Conservation (phyloP, 2,329 filamentous ascomycete species). For the Fusarium robinianum region DNA sequence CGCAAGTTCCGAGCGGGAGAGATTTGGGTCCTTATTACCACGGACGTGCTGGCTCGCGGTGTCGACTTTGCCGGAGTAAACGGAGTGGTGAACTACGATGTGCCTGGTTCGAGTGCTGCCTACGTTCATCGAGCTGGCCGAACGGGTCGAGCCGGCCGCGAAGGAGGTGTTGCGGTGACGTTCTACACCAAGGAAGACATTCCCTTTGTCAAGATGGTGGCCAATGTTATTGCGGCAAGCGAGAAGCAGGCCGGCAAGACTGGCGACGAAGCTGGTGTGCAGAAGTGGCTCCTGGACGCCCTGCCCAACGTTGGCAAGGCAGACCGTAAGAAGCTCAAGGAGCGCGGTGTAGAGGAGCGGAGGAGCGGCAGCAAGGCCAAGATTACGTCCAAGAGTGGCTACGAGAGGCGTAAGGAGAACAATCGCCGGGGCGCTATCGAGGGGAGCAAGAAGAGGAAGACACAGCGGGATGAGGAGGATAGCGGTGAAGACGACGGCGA, state of each 20-base stretch:
- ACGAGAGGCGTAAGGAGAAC: slow-evolving; percentile 70
- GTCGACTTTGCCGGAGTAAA: slow-evolving; percentile 96
- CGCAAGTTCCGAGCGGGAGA: slow-evolving; percentile 87
- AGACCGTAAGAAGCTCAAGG: slow-evolving; percentile 81
- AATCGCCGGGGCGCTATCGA: slow-evolving; percentile 67
- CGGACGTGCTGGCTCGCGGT: slow-evolving; percentile 87
- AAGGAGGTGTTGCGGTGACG: slow-evolving; percentile 88
- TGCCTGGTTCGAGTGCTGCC: slow-evolving; percentile 83
- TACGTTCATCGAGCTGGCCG: slow-evolving; percentile 95
- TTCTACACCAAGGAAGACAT: slow-evolving; percentile 97
- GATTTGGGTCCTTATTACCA: slow-evolving; percentile 96
- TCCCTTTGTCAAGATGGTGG: slow-evolving; percentile 83
- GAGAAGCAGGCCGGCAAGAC: slow-evolving; percentile 69
- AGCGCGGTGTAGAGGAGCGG: slow-evolving; percentile 77
- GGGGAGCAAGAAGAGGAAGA: slow-evolving; percentile 61
- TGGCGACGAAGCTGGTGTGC: slow-evolving; percentile 62
- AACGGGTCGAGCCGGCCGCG: slow-evolving; percentile 84
- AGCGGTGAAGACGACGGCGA: slow-evolving; percentile 42
- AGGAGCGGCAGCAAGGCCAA: slow-evolving; percentile 54
- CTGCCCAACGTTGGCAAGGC: slow-evolving; percentile 83
- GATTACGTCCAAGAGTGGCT: slow-evolving; percentile 85
- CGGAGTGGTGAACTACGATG: slow-evolving; percentile 96
- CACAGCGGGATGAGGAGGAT: slow-evolving; percentile 32
- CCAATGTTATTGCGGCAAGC: slow-evolving; percentile 85
- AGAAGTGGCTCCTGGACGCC: slow-evolving; percentile 86